Percentiles rank a stretch among this genome's conserved stretches.
Conservation (phyloP, 2,329 filamentous ascomycete species). For the Cucurbitaria berberidis region DNA sequence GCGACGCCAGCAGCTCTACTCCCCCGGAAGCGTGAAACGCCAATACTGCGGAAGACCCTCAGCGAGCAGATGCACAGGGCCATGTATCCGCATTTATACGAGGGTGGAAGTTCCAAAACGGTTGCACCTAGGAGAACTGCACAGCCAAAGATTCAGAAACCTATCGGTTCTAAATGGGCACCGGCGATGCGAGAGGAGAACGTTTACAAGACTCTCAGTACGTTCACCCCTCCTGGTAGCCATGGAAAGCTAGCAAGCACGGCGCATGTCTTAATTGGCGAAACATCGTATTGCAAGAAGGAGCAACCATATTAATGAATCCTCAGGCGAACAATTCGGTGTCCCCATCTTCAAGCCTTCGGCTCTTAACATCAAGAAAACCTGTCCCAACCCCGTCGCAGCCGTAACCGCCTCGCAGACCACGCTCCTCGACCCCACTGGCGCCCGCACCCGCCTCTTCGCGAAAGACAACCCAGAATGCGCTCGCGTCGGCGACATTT, state of each 20-base stretch:
- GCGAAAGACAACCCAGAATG: slow-evolving; percentile 76
- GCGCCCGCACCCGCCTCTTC: slow-evolving; percentile 82
- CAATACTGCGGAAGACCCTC: slow-evolving; percentile 13
- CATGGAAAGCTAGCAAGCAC: neutral
- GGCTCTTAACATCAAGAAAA: slow-evolving; percentile 60
- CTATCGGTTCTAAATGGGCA: slow-evolving; percentile 17
- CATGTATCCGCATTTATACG: slow-evolving; percentile 21
- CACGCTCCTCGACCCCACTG: slow-evolving; percentile 78
- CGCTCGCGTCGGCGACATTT: slow-evolving; percentile 84
- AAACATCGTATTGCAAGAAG: neutral
- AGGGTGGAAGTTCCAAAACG: neutral
- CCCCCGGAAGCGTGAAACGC: slow-evolving; percentile 8
- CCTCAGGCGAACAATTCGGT: slow-evolving; percentile 45
- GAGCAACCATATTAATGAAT: neutral
- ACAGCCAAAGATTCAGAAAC: slow-evolving; percentile 6
- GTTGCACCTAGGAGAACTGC: neutral
- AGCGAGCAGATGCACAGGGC: slow-evolving; percentile 29
- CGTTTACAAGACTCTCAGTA: slow-evolving; percentile 21
- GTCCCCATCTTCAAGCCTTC: slow-evolving; percentile 59
- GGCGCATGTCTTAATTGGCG: neutral
- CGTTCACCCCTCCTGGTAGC: neutral
- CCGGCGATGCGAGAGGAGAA: slow-evolving; percentile 15
- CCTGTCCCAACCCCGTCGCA: slow-evolving; percentile 71
- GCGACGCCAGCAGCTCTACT: slow-evolving; percentile 5
- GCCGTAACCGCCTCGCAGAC: slow-evolving; percentile 73